phyloP scores from a whole-genome alignment of 352 stramenopile genomes.

The Phytophthora fragariae region DNA sequence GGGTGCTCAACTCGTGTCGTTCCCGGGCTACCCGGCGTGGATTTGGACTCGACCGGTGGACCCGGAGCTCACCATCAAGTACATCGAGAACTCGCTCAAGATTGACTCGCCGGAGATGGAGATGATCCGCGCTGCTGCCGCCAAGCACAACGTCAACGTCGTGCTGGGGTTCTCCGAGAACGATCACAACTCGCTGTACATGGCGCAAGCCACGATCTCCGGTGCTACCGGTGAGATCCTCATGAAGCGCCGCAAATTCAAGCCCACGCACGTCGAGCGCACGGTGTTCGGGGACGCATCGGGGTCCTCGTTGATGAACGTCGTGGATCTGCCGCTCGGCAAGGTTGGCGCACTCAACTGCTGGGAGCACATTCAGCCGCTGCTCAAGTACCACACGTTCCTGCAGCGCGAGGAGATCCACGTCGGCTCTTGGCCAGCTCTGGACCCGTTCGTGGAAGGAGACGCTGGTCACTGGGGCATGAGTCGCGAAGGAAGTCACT shows the following conservation, averaged over 20 bases:
- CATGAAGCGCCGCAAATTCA: conserved; percentile 40
- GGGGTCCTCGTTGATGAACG: conserved; percentile 33
- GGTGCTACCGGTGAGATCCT: conserved; percentile 26
- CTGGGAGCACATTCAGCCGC: conserved; percentile 29
- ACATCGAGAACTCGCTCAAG: conserved; percentile 30
- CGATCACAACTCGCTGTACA: conserved; percentile 41
- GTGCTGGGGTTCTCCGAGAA: conserved; percentile 42
- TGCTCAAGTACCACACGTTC: conserved; percentile 42
- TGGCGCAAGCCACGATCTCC: conserved; percentile 32
- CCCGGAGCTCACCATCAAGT: conserved; percentile 21
- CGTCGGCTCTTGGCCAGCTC: conserved; percentile 28
- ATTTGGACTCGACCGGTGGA: conserved; percentile 30
- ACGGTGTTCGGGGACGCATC: conserved; percentile 31
- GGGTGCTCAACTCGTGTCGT: conserved; percentile 22
- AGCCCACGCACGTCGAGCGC: conserved; percentile 34
- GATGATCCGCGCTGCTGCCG: conserved; percentile 27
- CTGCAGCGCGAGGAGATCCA: conserved; percentile 34
- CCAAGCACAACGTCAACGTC: conserved; percentile 34
- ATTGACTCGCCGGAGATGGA: conserved; percentile 38
- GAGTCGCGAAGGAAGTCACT: conserved; percentile 24
- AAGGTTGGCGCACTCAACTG: conserved; percentile 34
- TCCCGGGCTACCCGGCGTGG: conserved; percentile 28
- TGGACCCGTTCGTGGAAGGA: conserved; percentile 32
- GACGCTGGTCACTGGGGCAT: conserved; percentile 29
- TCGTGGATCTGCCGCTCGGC: conserved; percentile 33